These are phyloP conservation scores for Cyclaneusma minus DNA, from an alignment of 2,329 filamentous ascomycete genomes.

Conservation along the genomic window DNA sequence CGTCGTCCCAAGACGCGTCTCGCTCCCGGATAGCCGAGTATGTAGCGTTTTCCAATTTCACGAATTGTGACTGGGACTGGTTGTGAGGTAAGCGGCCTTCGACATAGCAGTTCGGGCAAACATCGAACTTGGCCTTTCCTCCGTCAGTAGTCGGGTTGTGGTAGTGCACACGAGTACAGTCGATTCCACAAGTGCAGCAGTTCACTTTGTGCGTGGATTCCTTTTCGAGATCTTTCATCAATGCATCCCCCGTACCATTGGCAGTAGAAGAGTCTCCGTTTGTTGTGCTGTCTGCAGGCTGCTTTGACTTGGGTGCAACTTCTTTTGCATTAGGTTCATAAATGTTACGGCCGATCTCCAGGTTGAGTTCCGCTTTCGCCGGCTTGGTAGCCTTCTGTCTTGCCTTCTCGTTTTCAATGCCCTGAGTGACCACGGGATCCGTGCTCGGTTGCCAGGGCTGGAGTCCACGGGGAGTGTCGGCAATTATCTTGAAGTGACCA, in stretches of 20 bases:
- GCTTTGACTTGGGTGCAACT: slow-evolving; percentile 47
- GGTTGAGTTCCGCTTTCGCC: slow-evolving; percentile 68
- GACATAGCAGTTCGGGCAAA: slow-evolving; percentile 83
- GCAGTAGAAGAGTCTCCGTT: slow-evolving; percentile 57
- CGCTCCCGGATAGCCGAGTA: slow-evolving; percentile 68
- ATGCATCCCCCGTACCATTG: slow-evolving; percentile 42
- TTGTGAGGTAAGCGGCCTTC: slow-evolving; percentile 71
- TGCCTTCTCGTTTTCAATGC: slow-evolving; percentile 35
- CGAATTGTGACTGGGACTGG: slow-evolving; percentile 66
- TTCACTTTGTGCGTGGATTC: slow-evolving; percentile 54
- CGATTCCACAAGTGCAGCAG: slow-evolving; percentile 83
- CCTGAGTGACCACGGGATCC: slow-evolving; percentile 49
- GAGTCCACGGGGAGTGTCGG: slow-evolving; percentile 85
- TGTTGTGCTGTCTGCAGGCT: slow-evolving; percentile 48
- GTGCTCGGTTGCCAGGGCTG: slow-evolving; percentile 90
- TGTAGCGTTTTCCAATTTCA: slow-evolving; percentile 75
- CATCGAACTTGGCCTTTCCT: slow-evolving; percentile 55
- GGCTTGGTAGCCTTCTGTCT: slow-evolving; percentile 43
- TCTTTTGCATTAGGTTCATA: slow-evolving; percentile 89
- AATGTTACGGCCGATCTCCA: slow-evolving; percentile 89
- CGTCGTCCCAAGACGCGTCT: slow-evolving; percentile 81
- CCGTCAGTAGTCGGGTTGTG: slow-evolving; percentile 35
- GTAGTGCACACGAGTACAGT: slow-evolving; percentile 63
- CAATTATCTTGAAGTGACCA: slow-evolving; percentile 90
- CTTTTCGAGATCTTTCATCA: slow-evolving; percentile 45